A percentile compares a stretch with the other conserved stretches of the same genome.
Conservation (phyloP, 192 early-diverging fungal species). For the Entomortierella parvispora region DNA sequence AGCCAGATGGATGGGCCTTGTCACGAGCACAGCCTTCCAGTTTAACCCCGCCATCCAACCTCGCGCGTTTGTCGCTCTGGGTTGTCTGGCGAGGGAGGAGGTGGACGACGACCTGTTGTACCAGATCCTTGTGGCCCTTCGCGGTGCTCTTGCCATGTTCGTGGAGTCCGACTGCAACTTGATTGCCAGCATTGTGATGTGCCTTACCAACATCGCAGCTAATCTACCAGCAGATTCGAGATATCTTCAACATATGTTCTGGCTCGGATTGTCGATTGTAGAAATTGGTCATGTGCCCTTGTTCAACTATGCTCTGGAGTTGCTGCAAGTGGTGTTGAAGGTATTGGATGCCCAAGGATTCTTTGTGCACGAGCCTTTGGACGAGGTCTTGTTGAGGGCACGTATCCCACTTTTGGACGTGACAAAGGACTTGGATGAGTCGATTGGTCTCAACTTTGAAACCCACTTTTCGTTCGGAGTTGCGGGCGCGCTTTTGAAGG, state of each 20-base stretch:
- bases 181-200: slow-evolving; percentile 89
- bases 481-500: slow-evolving; percentile 82
- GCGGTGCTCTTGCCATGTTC: slow-evolving; percentile 86
- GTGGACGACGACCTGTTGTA: slow-evolving; percentile 95
- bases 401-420: slow-evolving; percentile 78
- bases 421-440: slow-evolving; percentile 75
- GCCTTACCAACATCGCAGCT: slow-evolving; percentile 89
- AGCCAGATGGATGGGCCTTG: slow-evolving; percentile 91
- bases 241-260: slow-evolving; percentile 89
- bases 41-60: slow-evolving; percentile 95
- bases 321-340: slow-evolving; percentile 78
- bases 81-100: slow-evolving; percentile 88
- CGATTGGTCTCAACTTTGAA: slow-evolving; percentile 84
- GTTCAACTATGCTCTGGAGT: slow-evolving; percentile 75
- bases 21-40: slow-evolving; percentile 93
- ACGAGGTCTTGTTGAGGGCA: slow-evolving; percentile 76
- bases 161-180: slow-evolving; percentile 84
- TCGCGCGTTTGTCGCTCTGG: slow-evolving; percentile 90
- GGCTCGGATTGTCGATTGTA: slow-evolving; percentile 88
- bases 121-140: slow-evolving; percentile 89
- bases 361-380: slow-evolving; percentile 76
- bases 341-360: slow-evolving; percentile 80
- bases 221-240: slow-evolving; percentile 84
- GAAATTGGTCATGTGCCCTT: slow-evolving; percentile 87
- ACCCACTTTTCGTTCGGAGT: slow-evolving; percentile 91